A percentile compares a stretch with the other conserved stretches of the same genome.
phyloP scores from a whole-genome alignment of 306 rosid genomes.

The Cyclanthera cordifolia region DNA sequence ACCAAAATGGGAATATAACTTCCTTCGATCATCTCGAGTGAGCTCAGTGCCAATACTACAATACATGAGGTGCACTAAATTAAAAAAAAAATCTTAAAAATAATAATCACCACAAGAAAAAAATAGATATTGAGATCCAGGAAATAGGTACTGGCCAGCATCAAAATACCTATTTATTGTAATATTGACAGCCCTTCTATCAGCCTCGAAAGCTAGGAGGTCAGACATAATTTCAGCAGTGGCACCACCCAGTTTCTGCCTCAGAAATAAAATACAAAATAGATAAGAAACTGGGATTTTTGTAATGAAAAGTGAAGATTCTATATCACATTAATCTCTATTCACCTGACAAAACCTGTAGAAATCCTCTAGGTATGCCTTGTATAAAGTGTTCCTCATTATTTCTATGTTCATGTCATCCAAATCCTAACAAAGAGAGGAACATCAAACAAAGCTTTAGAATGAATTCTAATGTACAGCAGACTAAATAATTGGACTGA shows the following conservation, averaged over 20 bases:
- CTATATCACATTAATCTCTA: slow-evolving; percentile 6
- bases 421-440: slow-evolving; percentile 48
- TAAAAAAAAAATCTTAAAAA: background rate
- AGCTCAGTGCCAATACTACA: slow-evolving; percentile 96
- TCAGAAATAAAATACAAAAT: slow-evolving; percentile 18
- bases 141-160: background rate
- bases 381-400: slow-evolving; percentile 95
- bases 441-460: slow-evolving; percentile 3
- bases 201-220: slow-evolving; percentile 94
- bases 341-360: slow-evolving; percentile 88
- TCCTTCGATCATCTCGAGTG: slow-evolving; percentile 88
- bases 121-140: background rate
- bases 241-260: slow-evolving; percentile 95
- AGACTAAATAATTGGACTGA: background rate
- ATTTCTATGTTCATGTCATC: slow-evolving; percentile 99
- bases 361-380: slow-evolving; percentile 96
- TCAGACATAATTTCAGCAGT: slow-evolving; percentile 97
- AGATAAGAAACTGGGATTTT: slow-evolving; percentile 14
- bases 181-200: slow-evolving; percentile 96
- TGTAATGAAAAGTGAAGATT: background rate
- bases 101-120: background rate
- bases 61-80: slow-evolving; percentile 13
- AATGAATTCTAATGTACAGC: background rate
- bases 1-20: slow-evolving; percentile 85
- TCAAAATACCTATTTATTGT: slow-evolving; percentile 66